phyloP scores from a whole-genome alignment of 495 filamentous ascomycete genomes.

The Penicillium coffeae region DNA sequence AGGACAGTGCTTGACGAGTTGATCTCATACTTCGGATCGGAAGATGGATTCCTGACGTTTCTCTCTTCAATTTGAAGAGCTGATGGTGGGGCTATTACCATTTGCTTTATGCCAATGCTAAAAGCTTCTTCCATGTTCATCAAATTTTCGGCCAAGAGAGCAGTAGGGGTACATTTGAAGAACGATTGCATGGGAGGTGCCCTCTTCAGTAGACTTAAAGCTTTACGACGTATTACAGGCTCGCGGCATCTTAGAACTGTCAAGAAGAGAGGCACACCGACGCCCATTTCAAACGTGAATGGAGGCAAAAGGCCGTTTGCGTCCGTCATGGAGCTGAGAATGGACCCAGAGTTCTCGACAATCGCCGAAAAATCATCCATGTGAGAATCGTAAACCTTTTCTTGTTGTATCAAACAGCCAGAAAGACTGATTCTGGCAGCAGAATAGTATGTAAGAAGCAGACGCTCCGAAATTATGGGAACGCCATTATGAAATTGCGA shows the following conservation, averaged over 20 bases:
- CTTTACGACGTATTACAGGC: conserved; percentile 18
- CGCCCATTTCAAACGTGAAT: conserved; percentile 29
- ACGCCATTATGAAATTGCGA: background rate
- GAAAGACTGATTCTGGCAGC: conserved; percentile 11
- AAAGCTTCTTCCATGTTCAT: conserved; percentile 23
- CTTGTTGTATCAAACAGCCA: conserved; percentile 3
- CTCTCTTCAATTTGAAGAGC: background rate
- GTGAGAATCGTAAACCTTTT: conserved; percentile 20
- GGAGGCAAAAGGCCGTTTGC: conserved; percentile 23
- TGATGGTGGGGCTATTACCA: background rate
- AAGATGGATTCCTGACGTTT: background rate
- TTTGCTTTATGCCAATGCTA: background rate
- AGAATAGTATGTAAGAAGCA: conserved; percentile 11
- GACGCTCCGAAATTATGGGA: conserved; percentile 4
- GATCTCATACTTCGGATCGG: background rate
- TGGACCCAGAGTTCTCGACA: conserved; percentile 23
- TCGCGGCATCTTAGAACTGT: conserved; percentile 29
- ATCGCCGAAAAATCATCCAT: conserved; percentile 22
- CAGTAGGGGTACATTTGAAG: conserved; percentile 14
- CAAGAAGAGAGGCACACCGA: conserved; percentile 24
- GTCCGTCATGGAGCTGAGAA: conserved; percentile 9
- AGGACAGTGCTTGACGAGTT: conserved; percentile 1
- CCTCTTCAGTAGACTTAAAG: conserved; percentile 20
- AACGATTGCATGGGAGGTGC: conserved; percentile 25
- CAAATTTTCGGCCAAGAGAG: conserved; percentile 11